Evolutionary conservation across 208 protist species (phyloP).

Genomic region (Acanthamoeba castellanii): DNA sequence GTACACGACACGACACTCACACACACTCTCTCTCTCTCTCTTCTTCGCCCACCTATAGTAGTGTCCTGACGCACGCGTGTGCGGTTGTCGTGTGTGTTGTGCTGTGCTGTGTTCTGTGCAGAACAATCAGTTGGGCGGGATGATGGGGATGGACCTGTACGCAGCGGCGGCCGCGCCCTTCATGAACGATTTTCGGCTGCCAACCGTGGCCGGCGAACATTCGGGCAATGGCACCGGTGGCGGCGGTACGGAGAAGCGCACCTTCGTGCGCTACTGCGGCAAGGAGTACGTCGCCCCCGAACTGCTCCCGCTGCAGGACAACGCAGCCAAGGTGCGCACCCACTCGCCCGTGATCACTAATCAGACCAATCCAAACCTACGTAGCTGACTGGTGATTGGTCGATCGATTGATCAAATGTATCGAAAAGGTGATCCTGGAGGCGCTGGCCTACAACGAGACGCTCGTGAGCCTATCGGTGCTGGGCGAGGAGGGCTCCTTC

Average conservation of each 20-base stretch:
- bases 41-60: no score
- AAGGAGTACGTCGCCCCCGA: slow-evolving; percentile 28
- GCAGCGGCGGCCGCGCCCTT: slow-evolving; percentile 7
- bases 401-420: not conserved
- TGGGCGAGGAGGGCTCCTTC: slow-evolving; percentile 11
- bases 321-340: not conserved
- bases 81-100: no score
- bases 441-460: slow-evolving; percentile 49
- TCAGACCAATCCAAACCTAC: not conserved
- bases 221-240: not conserved
- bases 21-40: no score
- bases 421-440: not conserved
- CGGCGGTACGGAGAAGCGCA: not conserved
- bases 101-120: no score
- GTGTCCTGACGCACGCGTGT: no score
- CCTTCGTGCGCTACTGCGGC: slow-evolving; percentile 12
- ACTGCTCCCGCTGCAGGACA: not conserved
- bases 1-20: no score
- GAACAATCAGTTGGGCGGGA: not conserved
- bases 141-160: slow-evolving; percentile 10
- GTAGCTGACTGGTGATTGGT: not conserved
- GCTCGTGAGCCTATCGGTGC: slow-evolving; percentile 15
- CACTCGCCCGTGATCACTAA: not conserved
- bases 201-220: not conserved
- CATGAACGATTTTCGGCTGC: not conserved